A percentile compares a stretch with the other conserved stretches of the same genome.
These are phyloP conservation scores for Annulohypoxylon maeteangense DNA, from an alignment of 495 filamentous ascomycete species.

Conservation along the genomic window DNA sequence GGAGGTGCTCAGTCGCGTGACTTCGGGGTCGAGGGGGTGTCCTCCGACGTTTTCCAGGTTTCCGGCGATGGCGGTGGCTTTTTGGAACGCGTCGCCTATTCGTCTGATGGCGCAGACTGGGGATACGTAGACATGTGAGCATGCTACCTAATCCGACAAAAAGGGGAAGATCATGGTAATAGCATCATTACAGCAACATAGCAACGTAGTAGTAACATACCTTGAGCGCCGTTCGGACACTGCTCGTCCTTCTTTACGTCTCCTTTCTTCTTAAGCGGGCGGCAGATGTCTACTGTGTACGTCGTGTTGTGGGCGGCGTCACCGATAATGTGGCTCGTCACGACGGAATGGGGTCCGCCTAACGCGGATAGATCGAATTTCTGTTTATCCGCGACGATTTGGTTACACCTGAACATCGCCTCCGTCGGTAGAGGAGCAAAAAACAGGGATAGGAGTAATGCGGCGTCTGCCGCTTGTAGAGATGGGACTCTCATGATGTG, in stretches of 20 bases:
- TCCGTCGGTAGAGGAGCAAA: slow-evolving; percentile 61
- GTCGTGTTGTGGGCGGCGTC: slow-evolving; percentile 73
- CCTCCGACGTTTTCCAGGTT: slow-evolving; percentile 66
- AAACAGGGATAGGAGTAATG: slow-evolving; percentile 53
- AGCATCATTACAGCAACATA: not conserved
- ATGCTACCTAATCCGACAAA: slow-evolving; percentile 4
- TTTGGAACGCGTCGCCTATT: slow-evolving; percentile 52
- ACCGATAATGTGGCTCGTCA: slow-evolving; percentile 60
- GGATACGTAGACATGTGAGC: not conserved
- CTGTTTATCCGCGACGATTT: slow-evolving; percentile 66
- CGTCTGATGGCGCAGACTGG: slow-evolving; percentile 83
- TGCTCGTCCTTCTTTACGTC: slow-evolving; percentile 59
- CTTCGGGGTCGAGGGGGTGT: slow-evolving; percentile 66
- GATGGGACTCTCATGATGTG: slow-evolving; percentile 44
- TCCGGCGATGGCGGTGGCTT: slow-evolving; percentile 79
- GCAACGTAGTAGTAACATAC: slow-evolving; percentile 51
- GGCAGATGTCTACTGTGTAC: slow-evolving; percentile 90
- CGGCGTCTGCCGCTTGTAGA: slow-evolving; percentile 44
- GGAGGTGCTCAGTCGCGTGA: slow-evolving; percentile 69
- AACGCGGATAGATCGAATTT: slow-evolving; percentile 74
- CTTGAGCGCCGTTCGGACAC: slow-evolving; percentile 70
- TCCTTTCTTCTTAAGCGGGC: slow-evolving; percentile 65
- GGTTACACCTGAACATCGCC: slow-evolving; percentile 69
- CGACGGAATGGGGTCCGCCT: slow-evolving; percentile 79
- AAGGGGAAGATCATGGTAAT: not conserved